phyloP scores from a whole-genome alignment of 2,329 filamentous ascomycete species.

The Xylariaceae sp. region DNA sequence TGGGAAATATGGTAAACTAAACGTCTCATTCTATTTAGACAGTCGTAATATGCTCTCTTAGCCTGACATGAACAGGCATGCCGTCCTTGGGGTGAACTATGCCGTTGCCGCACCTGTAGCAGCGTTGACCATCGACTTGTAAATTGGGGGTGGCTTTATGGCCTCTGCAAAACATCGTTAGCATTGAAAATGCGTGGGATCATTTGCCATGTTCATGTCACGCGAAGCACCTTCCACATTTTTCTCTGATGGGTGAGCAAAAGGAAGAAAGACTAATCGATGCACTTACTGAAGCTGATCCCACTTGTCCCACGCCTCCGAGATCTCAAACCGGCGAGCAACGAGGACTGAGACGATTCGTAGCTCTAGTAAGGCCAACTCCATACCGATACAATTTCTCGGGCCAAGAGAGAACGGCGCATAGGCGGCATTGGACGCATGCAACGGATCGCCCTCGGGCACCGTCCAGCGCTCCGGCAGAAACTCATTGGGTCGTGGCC shows the following conservation, averaged over 20 bases:
- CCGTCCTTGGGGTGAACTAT: constrained; percentile 34
- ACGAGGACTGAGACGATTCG: constrained; percentile 47
- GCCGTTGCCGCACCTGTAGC: constrained; percentile 27
- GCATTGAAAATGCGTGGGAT: neutral
- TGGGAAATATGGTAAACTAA: neutral
- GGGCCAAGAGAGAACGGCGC: constrained; percentile 51
- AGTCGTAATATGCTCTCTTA: constrained; percentile 12
- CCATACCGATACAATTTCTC: constrained; percentile 54
- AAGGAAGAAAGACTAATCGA: neutral
- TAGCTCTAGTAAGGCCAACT: constrained; percentile 51
- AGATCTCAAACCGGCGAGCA: constrained; percentile 47
- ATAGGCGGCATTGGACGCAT: constrained; percentile 40
- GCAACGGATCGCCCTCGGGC: constrained; percentile 25
- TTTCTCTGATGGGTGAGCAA: neutral
- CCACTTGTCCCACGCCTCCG: constrained; percentile 40
- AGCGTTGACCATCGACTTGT: constrained; percentile 28
- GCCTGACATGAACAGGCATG: constrained; percentile 36
- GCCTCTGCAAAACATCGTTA: constrained; percentile 13
- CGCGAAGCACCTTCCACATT: no score
- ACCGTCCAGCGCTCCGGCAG: constrained; percentile 32
- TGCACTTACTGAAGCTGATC: constrained; percentile 25
- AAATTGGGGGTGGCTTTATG: constrained; percentile 21
- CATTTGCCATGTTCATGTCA: neutral
- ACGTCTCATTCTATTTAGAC: constrained; percentile 5
- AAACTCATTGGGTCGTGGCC: constrained; percentile 32